phyloP scores from a whole-genome alignment of 208 protist genomes.

The Entamoeba invadens region DNA sequence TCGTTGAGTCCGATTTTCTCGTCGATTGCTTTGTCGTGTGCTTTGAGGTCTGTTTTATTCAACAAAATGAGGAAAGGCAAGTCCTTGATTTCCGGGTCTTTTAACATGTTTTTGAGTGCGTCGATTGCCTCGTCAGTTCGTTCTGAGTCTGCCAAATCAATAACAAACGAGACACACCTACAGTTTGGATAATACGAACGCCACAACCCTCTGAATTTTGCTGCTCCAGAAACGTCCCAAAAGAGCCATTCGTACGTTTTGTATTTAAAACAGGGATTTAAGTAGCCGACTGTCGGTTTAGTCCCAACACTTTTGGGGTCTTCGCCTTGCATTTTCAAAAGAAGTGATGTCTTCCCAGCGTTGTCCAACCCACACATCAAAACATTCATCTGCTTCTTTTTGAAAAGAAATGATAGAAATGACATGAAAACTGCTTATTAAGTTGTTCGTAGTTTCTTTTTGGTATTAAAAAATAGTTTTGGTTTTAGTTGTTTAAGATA shows the following conservation, averaged over 20 bases:
- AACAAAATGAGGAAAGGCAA: neutral
- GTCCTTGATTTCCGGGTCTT: neutral
- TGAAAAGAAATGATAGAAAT: neutral
- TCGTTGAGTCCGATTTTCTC: neutral
- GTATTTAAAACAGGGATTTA: neutral
- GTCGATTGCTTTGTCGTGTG: neutral
- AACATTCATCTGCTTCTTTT: neutral
- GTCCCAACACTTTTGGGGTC: neutral
- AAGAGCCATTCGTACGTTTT: neutral
- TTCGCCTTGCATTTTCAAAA: neutral
- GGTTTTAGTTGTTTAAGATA: too few relatives aligned
- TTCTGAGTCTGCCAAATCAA: neutral
- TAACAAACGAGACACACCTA: neutral
- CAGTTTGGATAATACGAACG: neutral
- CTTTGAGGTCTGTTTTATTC: neutral
- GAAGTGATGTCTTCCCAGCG: neutral
- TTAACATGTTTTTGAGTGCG: neutral
- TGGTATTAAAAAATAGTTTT: too few relatives aligned
- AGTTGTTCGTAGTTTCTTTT: neutral
- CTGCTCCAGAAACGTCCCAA: neutral
- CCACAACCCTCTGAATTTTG: neutral
- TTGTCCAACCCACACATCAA: neutral
- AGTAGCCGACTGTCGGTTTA: neutral
- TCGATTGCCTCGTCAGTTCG: neutral
- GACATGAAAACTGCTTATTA: neutral